Percentiles rank a stretch among this genome's conserved stretches.
Conservation (phyloP, 1,139 yeast species). For the Williopsis jadinii region DNA sequence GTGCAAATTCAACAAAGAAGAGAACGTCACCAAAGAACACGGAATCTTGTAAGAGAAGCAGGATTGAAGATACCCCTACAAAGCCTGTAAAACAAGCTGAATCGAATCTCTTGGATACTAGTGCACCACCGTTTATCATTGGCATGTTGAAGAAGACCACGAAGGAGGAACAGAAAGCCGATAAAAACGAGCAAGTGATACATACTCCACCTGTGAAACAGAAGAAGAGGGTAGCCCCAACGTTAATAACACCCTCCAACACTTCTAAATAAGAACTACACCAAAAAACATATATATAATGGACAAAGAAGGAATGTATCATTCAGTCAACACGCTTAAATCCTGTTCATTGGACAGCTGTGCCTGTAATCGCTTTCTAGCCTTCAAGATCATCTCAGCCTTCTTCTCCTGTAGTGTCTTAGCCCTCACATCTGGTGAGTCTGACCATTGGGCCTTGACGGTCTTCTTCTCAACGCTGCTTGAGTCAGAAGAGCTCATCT, state of each 20-base stretch:
- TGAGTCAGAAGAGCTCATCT: conserved; percentile 1
- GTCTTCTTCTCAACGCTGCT: neutral
- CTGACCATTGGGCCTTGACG: conserved; percentile 27
- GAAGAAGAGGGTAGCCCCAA: conserved; percentile 41
- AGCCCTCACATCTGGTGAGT: conserved; percentile 32
- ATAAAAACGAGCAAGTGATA: neutral
- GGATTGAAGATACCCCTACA: neutral
- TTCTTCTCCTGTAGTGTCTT: conserved; percentile 38
- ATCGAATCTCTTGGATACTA: neutral
- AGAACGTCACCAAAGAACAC: conserved; percentile 1
- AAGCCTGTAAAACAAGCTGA: conserved; percentile 2
- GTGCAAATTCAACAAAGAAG: conserved; percentile 6
- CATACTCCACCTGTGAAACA: conserved; percentile 22
- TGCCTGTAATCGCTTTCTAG: conserved; percentile 36
- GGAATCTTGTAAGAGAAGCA: conserved; percentile 5
- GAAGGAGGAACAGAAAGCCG: no score
- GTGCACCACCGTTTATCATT: neutral
- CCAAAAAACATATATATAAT: neutral
- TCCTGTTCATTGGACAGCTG: conserved; percentile 22
- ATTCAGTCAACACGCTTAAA: conserved; percentile 7
- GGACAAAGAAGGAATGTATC: neutral
- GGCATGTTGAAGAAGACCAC: conserved; percentile 1
- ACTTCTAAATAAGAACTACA: neutral
- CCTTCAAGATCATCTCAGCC: conserved; percentile 42
- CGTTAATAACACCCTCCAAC: conserved; percentile 24